These are phyloP conservation scores for Camellia sinensis DNA, from an alignment of 148 eudicot genomes.

Conservation along the genomic window DNA sequence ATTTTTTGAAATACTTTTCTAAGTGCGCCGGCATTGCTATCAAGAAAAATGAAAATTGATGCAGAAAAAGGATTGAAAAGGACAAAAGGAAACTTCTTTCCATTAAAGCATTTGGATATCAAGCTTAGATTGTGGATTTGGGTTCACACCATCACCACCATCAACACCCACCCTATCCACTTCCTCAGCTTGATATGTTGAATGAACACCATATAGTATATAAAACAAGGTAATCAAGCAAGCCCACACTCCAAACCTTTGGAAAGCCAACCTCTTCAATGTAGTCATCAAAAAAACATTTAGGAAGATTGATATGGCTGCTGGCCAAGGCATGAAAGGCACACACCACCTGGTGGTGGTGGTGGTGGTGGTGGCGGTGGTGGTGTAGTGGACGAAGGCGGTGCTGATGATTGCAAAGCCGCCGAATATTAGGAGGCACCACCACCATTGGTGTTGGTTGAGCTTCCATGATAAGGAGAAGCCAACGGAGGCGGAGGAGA, in stretches of 20 bases:
- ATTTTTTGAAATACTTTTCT: too few relatives aligned
- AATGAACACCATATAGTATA: constrained; percentile 68
- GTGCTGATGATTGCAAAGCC: constrained; percentile 35
- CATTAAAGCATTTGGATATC: constrained; percentile 39
- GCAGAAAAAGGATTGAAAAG: neutral
- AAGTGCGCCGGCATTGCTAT: too few relatives aligned
- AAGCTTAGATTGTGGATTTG: constrained; percentile 38
- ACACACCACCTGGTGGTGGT: constrained; percentile 41
- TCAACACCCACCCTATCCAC: constrained; percentile 23
- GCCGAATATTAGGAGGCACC: constrained; percentile 39
- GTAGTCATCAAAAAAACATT: constrained; percentile 74
- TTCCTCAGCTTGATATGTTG: constrained; percentile 60
- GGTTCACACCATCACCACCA: constrained; percentile 27
- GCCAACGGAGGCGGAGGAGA: constrained; percentile 47
- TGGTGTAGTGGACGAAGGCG: constrained; percentile 44
- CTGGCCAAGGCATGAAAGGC: constrained; percentile 86
- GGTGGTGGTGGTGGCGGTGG: constrained; percentile 2
- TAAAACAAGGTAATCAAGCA: constrained; percentile 56
- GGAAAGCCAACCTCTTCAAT: constrained; percentile 40
- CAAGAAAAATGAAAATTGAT: neutral
- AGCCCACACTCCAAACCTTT: constrained; percentile 69
- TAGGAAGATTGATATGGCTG: constrained; percentile 56
- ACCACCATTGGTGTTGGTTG: constrained; percentile 27
- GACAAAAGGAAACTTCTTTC: neutral
- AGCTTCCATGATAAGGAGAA: constrained; percentile 62